Evolutionary conservation across 176 grass and related monocot species (phyloP).

Genomic region (Musa acuminata): DNA sequence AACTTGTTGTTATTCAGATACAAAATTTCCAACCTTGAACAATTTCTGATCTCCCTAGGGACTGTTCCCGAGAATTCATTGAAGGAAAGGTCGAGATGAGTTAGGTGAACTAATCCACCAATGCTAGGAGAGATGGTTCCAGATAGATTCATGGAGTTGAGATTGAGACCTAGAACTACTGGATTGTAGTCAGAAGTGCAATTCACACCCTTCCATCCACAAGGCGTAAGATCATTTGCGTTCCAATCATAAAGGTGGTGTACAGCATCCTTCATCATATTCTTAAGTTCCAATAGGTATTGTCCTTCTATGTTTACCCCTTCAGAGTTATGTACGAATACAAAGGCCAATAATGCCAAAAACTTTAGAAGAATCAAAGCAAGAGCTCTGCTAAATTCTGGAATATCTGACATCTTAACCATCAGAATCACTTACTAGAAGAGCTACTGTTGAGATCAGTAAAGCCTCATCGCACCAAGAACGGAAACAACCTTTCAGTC

Average conservation of each 20-base stretch:
- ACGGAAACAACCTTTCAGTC: neutral
- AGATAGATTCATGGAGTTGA: constrained; percentile 69
- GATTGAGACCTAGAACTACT: constrained; percentile 42
- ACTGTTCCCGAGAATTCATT: constrained; percentile 63
- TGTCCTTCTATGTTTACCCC: constrained; percentile 56
- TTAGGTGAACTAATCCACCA: constrained; percentile 45
- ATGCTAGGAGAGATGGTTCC: constrained; percentile 56
- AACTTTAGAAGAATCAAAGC: constrained; percentile 21
- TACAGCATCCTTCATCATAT: constrained; percentile 42
- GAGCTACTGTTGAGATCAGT: neutral
- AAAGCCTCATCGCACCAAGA: neutral
- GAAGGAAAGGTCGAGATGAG: constrained; percentile 60
- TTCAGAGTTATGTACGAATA: constrained; percentile 37
- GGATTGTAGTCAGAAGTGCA: constrained; percentile 36
- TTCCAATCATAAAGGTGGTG: constrained; percentile 66
- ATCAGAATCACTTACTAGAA: neutral
- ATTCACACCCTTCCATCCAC: constrained; percentile 63
- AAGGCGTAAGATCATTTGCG: constrained; percentile 36
- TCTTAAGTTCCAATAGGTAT: constrained; percentile 69
- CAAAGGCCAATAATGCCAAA: constrained; percentile 29
- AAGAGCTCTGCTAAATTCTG: neutral
- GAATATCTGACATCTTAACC: constrained; percentile 1
- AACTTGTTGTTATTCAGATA: constrained; percentile 71
- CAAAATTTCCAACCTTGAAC: constrained; percentile 42
- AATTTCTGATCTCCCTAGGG: constrained; percentile 55